Base-by-base conservation (phyloP, 208 protist species). In the Leishmania amazonensis region DNA sequence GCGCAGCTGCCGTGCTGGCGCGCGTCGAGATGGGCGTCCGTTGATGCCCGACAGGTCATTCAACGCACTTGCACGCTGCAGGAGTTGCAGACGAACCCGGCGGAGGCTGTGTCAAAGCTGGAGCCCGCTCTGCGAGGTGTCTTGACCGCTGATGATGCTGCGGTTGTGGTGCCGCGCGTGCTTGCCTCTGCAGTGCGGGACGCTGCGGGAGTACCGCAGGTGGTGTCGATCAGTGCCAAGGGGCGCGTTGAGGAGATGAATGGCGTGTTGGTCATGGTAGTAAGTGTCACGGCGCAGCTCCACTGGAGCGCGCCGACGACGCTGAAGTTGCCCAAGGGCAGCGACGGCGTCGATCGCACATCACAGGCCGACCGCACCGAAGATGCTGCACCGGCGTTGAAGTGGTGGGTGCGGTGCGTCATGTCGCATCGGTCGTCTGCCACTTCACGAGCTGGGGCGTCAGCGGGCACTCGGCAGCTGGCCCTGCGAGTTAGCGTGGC, bases 1-100 rank as follows among this genome's bases (percentile, higher is more conserved):
- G 49, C 82, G 81, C 92, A 95, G 83, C 83, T 96, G n/a, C 86
- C 92, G 47, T 82, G 78, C 75, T 86, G 83, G 83, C 83, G 83
- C 17, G 19, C 78, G 1, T 24, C 73, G 38, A 42, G 54, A 6
- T 83, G 64, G 73, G 28, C 78, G 7, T 71, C 74, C 0, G 47
- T 54, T 35, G 45, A 38, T 0, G 78, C 75, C n/a, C 78, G 67
- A 13, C 35, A 42, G 28, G 75, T 58, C 31, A 76, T 86, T 40
- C 71, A 60, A n/a, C 35, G 7, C 40, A 68, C 73, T 5, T 83
- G 83, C 35, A 71, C 78, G 57, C 75, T 86, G 75, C 40, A 47
- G 53, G 83, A 74, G 54, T 75, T 86, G 42, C 83, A 86, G 78
- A 76, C 78, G n/a, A 54, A 40, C 11, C 77, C 72, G 6, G 54